Conservation (phyloP, 1,284 basidiomycete genomes). For the Farysia itapuensis region DNA sequence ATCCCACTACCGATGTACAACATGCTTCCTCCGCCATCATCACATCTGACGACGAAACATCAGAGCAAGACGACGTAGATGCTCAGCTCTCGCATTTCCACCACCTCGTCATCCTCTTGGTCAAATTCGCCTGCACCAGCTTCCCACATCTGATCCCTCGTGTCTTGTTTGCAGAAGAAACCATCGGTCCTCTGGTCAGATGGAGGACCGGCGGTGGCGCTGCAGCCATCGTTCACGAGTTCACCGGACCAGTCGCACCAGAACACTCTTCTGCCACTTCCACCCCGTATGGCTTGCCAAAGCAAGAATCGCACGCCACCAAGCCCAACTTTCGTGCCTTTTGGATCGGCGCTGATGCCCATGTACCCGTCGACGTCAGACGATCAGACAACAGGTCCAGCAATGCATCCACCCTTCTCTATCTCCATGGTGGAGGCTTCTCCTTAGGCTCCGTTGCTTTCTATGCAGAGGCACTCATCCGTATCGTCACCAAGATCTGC, state of each 20-base stretch:
- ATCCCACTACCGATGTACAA: neutral
- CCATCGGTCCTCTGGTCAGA: slow-evolving; percentile 53
- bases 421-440: slow-evolving; percentile 58
- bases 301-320: slow-evolving; percentile 6
- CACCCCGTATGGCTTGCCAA: neutral
- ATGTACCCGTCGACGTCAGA: slow-evolving; percentile 18
- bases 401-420: slow-evolving; percentile 46
- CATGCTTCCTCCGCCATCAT: neutral
- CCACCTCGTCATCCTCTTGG: slow-evolving; percentile 47
- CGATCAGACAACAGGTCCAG: slow-evolving; percentile 23
- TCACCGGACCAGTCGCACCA: slow-evolving; percentile 11
- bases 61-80: slow-evolving; percentile 14
- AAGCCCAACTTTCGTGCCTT: slow-evolving; percentile 46
- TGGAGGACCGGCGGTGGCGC: slow-evolving; percentile 56
- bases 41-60: slow-evolving; percentile 13
- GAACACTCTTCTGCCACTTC: neutral
- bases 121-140: slow-evolving; percentile 49
- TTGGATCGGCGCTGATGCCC: slow-evolving; percentile 47
- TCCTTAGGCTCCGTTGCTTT: slow-evolving; percentile 57
- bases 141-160: slow-evolving; percentile 55
- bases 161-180: slow-evolving; percentile 54
- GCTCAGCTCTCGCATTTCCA: slow-evolving; percentile 49
- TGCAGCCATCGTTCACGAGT: slow-evolving; percentile 38
- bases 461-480: slow-evolving; percentile 56
- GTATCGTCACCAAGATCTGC: slow-evolving; percentile 50